phyloP scores from a whole-genome alignment of 306 rosid genomes.

The Glycine tomentella region DNA sequence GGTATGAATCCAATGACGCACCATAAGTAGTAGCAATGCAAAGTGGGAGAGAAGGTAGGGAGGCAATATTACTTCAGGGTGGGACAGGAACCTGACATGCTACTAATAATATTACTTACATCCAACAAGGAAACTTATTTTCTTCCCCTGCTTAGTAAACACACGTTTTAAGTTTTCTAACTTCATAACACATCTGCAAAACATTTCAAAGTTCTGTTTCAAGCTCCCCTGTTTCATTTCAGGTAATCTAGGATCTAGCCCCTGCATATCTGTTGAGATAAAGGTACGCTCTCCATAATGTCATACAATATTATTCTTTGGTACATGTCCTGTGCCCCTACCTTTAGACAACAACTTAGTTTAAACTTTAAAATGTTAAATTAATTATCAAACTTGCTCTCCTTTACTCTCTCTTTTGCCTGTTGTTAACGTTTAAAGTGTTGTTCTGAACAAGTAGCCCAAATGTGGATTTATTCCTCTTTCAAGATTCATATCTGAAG shows the following conservation, averaged over 20 bases:
- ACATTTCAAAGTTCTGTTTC: constrained; percentile 30
- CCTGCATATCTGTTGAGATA: constrained; percentile 88
- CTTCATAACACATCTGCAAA: constrained; percentile 16
- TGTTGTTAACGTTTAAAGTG: constrained; percentile 33
- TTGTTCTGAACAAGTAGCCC: constrained; percentile 65
- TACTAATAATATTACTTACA: too few relatives aligned
- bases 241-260: constrained; percentile 63
- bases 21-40: constrained; percentile 8
- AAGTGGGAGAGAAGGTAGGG: constrained; percentile 21
- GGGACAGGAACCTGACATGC: constrained; percentile 32
- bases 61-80: constrained; percentile 11
- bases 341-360: too few relatives aligned
- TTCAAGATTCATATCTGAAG: constrained; percentile 78
- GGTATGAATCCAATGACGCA: neutral
- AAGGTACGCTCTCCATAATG: constrained; percentile 60
- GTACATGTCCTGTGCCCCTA: too few relatives aligned
- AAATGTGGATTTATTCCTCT: constrained; percentile 94
- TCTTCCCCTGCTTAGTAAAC: neutral
- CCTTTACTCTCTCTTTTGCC: neutral
- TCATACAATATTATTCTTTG: constrained; percentile 3
- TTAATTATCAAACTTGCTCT: neutral
- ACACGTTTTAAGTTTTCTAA: neutral
- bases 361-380: too few relatives aligned
- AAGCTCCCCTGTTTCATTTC: constrained; percentile 48
- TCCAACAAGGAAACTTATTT: too few relatives aligned